A percentile compares a stretch with the other conserved stretches of the same genome.
Conservation (phyloP, 768 basidiomycete species). For the Agrocybe pediades region DNA sequence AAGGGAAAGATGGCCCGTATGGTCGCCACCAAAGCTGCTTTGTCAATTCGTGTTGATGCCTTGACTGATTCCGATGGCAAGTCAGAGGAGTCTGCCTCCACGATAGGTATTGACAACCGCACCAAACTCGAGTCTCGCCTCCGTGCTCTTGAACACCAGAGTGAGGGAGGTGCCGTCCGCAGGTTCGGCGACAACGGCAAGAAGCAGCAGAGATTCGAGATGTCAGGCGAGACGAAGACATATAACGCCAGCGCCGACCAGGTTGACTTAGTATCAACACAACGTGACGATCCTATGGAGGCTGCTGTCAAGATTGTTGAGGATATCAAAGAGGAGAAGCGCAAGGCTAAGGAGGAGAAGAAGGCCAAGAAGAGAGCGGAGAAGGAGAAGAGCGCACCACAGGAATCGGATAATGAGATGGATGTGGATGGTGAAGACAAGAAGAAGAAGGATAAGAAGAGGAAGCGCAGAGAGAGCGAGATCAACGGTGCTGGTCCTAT, state of each 20-base stretch:
- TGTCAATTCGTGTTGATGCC: conserved; percentile 97
- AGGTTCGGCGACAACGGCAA: conserved; percentile 58
- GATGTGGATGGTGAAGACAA: conserved; percentile 46
- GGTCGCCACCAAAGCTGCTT: conserved; percentile 97
- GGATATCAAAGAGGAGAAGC: conserved; percentile 89
- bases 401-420: conserved; percentile 37
- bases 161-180: conserved; percentile 72
- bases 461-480: conserved; percentile 49
- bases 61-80: conserved; percentile 92
- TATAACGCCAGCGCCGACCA: conserved; percentile 90
- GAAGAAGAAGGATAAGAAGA: conserved; percentile 38
- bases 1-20: conserved; percentile 99
- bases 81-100: conserved; percentile 76
- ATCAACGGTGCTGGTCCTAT: conserved; percentile 18
- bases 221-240: conserved; percentile 73
- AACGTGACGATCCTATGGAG: conserved; percentile 74
- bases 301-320: conserved; percentile 71
- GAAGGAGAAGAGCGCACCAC: conserved; percentile 36
- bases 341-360: conserved; percentile 76
- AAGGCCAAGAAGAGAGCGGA: conserved; percentile 68
- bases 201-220: conserved; percentile 81
- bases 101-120: conserved; percentile 91
- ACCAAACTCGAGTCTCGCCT: conserved; percentile 94
- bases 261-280: conserved; percentile 82
- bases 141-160: conserved; percentile 83